Conservation (phyloP, 495 filamentous ascomycete species). For the Aspergillus sparsus region DNA sequence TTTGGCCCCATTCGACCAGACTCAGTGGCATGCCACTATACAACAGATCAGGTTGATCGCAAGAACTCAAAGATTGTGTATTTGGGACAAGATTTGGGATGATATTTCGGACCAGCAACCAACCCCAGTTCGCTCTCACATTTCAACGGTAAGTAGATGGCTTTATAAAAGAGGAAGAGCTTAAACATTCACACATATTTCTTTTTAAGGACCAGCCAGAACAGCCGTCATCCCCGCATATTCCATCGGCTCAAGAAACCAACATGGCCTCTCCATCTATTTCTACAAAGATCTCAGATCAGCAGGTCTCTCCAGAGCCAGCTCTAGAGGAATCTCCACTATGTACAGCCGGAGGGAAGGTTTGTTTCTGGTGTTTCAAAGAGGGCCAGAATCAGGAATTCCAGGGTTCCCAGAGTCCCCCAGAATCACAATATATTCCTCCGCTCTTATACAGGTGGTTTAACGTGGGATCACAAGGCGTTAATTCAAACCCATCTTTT, state of each 20-base stretch:
- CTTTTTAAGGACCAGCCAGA: too few species aligned
- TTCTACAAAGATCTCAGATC: too few species aligned
- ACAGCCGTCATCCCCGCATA: too few species aligned
- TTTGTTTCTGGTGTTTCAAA: constrained; percentile 29
- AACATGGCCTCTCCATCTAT: too few species aligned
- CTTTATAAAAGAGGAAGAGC: too few species aligned
- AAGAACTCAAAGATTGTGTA: constrained; percentile 5
- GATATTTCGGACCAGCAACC: constrained; percentile 4
- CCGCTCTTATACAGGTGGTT: constrained; percentile 40
- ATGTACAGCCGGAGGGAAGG: constrained; percentile 20
- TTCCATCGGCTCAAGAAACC: too few species aligned
- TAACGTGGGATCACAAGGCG: constrained; percentile 36
- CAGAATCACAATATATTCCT: constrained; percentile 21
- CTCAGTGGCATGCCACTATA: constrained; percentile 26
- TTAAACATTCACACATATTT: too few species aligned
- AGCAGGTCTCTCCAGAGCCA: too few species aligned
- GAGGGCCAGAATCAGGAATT: constrained; percentile 10
- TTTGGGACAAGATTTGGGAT: constrained; percentile 21
- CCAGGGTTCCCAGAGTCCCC: neutral
- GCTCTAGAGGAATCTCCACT: neutral
- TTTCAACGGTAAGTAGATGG: neutral
- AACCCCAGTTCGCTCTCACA: too few species aligned
- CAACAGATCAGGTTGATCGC: constrained; percentile 25
- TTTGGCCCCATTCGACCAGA: constrained; percentile 20
- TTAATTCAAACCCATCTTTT: constrained; percentile 27